phyloP scores from a whole-genome alignment of 2,329 filamentous ascomycete genomes.

The Aspergillus versicolor region DNA sequence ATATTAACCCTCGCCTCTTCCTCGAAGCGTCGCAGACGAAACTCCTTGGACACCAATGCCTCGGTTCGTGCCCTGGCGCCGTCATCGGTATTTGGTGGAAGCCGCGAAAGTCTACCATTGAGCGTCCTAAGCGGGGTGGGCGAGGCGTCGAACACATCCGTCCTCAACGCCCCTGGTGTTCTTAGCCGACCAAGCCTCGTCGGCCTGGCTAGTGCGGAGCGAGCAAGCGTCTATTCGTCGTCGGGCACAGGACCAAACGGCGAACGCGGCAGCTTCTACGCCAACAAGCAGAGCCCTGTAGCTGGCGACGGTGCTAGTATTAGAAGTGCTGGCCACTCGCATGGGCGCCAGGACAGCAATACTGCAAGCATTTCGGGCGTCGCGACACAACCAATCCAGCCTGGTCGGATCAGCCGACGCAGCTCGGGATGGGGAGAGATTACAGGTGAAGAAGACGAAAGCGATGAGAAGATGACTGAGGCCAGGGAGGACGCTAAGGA shows the following conservation, averaged over 20 bases:
- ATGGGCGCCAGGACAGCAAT: conserved; percentile 78
- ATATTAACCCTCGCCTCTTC: conserved; percentile 65
- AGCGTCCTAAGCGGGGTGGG: conserved; percentile 58
- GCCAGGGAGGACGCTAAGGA: conserved; percentile 9
- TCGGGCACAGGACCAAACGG: conserved; percentile 66
- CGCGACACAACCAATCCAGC: conserved; percentile 57
- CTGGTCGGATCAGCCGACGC: conserved; percentile 41
- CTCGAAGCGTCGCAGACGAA: conserved; percentile 62
- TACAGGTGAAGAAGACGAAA: conserved; percentile 32
- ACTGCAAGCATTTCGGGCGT: conserved; percentile 66
- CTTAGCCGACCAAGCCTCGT: conserved; percentile 52
- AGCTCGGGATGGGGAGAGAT: conserved; percentile 49
- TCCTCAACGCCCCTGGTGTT: conserved; percentile 40
- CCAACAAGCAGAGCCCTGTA: conserved; percentile 46
- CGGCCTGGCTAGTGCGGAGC: conserved; percentile 57
- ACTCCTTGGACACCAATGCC: conserved; percentile 66
- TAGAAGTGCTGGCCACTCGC: conserved; percentile 73
- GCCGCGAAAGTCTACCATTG: conserved; percentile 62
- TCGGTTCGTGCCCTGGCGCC: conserved; percentile 64
- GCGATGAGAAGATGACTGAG: conserved; percentile 29
- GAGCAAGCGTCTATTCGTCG: conserved; percentile 71
- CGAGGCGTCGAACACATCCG: conserved; percentile 43
- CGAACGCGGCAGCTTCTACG: conserved; percentile 80
- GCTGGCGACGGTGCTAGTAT: conserved; percentile 71
- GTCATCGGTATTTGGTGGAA: conserved; percentile 63